phyloP scores from a whole-genome alignment of 2,329 filamentous ascomycete genomes.

The Sarocladium oryzae region DNA sequence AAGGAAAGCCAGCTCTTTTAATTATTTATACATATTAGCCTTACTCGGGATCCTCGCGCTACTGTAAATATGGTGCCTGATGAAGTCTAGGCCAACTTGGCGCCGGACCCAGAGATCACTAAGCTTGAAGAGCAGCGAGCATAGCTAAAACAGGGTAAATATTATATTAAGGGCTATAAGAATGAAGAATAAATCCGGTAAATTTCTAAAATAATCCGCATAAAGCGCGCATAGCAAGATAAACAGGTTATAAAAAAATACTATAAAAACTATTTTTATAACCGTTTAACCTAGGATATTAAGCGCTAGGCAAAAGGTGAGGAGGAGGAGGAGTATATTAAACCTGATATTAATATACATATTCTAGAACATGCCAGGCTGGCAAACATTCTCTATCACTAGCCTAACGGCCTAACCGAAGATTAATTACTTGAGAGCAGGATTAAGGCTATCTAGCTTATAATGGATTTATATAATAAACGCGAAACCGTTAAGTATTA shows the following conservation, averaged over 20 bases:
- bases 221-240: constrained; percentile 14
- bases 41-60: constrained; percentile 21
- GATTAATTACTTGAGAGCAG: neutral
- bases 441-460: neutral
- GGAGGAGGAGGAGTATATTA: constrained; percentile 11
- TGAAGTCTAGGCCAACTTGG: constrained; percentile 20
- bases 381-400: neutral
- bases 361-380: neutral
- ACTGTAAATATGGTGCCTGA: constrained; percentile 23
- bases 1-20: constrained; percentile 16
- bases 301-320: constrained; percentile 15
- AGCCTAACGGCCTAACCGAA: neutral
- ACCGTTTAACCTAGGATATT: constrained; percentile 22
- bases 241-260: constrained; percentile 18
- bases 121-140: constrained; percentile 15
- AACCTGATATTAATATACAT: constrained; percentile 4
- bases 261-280: constrained; percentile 21
- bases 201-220: constrained; percentile 18
- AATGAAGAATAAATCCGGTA: constrained; percentile 19
- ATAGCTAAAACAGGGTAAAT: constrained; percentile 20
- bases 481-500: neutral
- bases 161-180: constrained; percentile 16
- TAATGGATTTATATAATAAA: neutral
- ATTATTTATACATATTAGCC: constrained; percentile 19
- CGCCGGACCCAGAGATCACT: constrained; percentile 20